Evolutionary conservation across 2,329 filamentous ascomycete species (phyloP), one percentile per base, ranked within the genome.

Genomic region (Berkeleyomyces basicola): DNA sequence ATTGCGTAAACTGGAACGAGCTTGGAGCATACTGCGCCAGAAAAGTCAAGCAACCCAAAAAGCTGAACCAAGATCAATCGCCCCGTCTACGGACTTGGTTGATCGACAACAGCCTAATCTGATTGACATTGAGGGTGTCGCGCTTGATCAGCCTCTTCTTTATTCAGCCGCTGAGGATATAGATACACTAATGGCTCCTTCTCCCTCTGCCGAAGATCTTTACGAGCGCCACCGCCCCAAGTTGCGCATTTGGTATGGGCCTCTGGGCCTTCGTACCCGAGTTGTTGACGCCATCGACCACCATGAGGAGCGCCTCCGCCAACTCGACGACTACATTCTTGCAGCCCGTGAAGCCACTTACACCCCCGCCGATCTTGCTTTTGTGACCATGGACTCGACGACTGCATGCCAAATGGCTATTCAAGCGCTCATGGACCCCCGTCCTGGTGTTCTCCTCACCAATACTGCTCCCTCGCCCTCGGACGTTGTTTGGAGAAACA

Each of bases 381-480:
- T 99, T 72, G 88, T 99, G 46, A 97, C 93, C 0, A 95, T 99
- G 90, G 89, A 96, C 74, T 93, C 90, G 3, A 93, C 96, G 59
- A 88, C 91, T 11, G 86, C 91, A 40, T 85, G 83, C 68, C 93
- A 99, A 75, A 96, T 97, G 90, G 89, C 91, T 33, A 89, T 96
- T 51, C 93, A 99, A 73, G 91, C 93, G 3, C 85, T 95, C 9
- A 83, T 99, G 61, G 92, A 97, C 70, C 90, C 93, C 3, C 86
- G 88, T 9, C 93, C 95, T 0, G 85, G 91, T 64, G 86, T 88
- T 65, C 79, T 99, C 4, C 77, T 96, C 61, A 91, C 92, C 7
- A 91, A 90, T 65, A 81, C 87, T 37, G 91, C 92, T 2, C 93
- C 93, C 0, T 85, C 92, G 1, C 93, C 93, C 0, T 84, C 88